phyloP scores from a whole-genome alignment of 2,329 filamentous ascomycete genomes.

The Colletotrichum caudatum region DNA sequence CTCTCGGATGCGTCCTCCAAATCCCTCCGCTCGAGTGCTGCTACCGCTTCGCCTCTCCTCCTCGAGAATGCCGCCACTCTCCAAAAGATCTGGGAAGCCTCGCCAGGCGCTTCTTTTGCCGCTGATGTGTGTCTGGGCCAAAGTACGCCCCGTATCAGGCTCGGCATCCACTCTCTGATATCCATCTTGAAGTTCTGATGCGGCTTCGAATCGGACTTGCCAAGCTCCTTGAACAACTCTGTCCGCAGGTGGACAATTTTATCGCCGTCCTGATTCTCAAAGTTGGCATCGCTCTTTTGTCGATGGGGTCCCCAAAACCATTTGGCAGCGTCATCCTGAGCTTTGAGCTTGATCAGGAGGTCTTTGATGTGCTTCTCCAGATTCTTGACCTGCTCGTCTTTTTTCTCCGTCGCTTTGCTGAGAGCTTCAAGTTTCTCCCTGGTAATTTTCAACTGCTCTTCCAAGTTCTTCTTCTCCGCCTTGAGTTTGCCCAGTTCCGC shows the following conservation, averaged over 20 bases:
- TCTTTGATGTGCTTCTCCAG: neutral
- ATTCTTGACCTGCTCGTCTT: neutral
- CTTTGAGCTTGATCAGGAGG: constrained; percentile 17
- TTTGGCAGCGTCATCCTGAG: constrained; percentile 13
- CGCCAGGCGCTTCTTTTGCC: neutral
- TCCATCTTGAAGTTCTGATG: neutral
- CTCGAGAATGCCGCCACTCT: constrained; percentile 30
- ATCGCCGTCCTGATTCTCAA: neutral
- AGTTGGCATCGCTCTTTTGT: neutral
- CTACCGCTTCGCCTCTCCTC: constrained; percentile 20
- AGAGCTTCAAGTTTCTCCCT: neutral
- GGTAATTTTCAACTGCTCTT: neutral
- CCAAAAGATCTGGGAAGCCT: constrained; percentile 16
- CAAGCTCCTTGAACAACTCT: constrained; percentile 13
- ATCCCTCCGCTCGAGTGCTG: constrained; percentile 13
- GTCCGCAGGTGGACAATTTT: constrained; percentile 7
- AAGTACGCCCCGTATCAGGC: neutral
- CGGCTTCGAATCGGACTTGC: neutral
- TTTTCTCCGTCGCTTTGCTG: neutral
- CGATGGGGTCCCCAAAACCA: constrained; percentile 11
- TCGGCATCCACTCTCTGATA: neutral
- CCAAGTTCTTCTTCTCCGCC: constrained; percentile 2
- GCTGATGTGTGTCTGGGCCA: neutral
- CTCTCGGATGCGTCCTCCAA: neutral
- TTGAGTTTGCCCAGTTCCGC: constrained; percentile 8